These are phyloP conservation scores for Hericium rajendrae DNA, from an alignment of 768 basidiomycete species.

Conservation along the genomic window DNA sequence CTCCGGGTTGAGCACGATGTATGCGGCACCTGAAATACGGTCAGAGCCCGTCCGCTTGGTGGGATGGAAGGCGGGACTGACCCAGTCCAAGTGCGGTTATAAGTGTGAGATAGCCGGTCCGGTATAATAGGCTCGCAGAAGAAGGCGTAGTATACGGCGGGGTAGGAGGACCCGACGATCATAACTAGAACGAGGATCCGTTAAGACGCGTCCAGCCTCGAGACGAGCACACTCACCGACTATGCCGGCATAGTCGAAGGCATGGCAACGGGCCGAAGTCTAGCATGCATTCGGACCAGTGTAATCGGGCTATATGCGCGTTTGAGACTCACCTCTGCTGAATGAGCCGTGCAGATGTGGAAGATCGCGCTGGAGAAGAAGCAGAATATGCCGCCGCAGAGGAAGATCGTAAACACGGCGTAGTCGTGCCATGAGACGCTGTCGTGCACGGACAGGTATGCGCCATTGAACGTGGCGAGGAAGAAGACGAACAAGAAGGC, in stretches of 20 bases:
- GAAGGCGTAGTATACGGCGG: conserved; percentile 71
- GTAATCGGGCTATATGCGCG: neutral
- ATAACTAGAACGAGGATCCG: conserved; percentile 30
- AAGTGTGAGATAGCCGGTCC: conserved; percentile 42
- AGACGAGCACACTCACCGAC: conserved; percentile 32
- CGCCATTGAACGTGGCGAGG: conserved; percentile 41
- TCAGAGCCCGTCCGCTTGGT: conserved; percentile 1
- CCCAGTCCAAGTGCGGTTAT: conserved; percentile 49
- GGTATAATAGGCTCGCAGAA: conserved; percentile 50
- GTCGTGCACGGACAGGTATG: conserved; percentile 41
- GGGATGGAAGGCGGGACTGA: conserved; percentile 24
- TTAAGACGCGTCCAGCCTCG: neutral
- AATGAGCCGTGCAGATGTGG: conserved; percentile 70
- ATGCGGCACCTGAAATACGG: conserved; percentile 46
- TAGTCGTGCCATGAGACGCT: conserved; percentile 53
- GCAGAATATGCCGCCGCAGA: conserved; percentile 65
- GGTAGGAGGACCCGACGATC: conserved; percentile 71
- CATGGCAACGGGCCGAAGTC: conserved; percentile 53
- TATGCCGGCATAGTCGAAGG: conserved; percentile 76
- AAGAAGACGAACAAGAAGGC: conserved; percentile 51
- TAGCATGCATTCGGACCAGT: conserved; percentile 17
- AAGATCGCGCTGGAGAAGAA: conserved; percentile 61
- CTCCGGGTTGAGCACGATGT: conserved; percentile 69
- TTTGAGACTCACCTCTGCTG: conserved; percentile 40
- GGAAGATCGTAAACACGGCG: conserved; percentile 52